Evolutionary conservation across 2,329 filamentous ascomycete genomes (phyloP).

Genomic region (Exophiala sp.): DNA sequence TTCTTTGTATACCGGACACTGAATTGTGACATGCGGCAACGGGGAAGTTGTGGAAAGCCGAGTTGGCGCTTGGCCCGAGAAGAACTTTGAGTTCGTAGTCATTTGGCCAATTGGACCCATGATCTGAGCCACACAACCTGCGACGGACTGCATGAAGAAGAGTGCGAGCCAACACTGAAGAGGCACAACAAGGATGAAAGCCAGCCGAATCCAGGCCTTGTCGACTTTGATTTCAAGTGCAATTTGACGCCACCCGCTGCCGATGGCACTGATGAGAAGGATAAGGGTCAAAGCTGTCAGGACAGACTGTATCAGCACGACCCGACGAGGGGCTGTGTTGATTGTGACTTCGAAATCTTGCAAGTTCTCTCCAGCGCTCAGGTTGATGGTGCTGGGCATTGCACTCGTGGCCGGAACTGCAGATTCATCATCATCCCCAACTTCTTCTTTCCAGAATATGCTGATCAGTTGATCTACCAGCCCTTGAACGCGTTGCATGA

Average conservation of each 20-base stretch:
- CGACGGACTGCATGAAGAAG: slow-evolving; percentile 46
- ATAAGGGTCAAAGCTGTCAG: slow-evolving; percentile 50
- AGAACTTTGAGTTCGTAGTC: slow-evolving; percentile 43
- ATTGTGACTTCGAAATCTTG: slow-evolving; percentile 36
- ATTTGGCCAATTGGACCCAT: slow-evolving; percentile 43
- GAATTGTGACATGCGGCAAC: slow-evolving; percentile 59
- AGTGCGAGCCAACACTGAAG: slow-evolving; percentile 54
- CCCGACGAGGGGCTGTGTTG: slow-evolving; percentile 43
- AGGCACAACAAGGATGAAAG: slow-evolving; percentile 48
- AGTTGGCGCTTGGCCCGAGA: slow-evolving; percentile 39
- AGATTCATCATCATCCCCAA: slow-evolving; percentile 40
- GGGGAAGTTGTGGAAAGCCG: slow-evolving; percentile 32
- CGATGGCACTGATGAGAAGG: slow-evolving; percentile 50
- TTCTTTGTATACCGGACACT: slow-evolving; percentile 86
- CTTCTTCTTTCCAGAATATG: slow-evolving; percentile 32
- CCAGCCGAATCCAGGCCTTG: slow-evolving; percentile 48
- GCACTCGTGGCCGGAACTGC: slow-evolving; percentile 9
- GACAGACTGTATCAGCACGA: slow-evolving; percentile 51
- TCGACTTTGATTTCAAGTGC: slow-evolving; percentile 53
- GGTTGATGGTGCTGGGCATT: slow-evolving; percentile 17
- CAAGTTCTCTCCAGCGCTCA: slow-evolving; percentile 5
- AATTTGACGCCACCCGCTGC: slow-evolving; percentile 51
- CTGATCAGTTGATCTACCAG: slow-evolving; percentile 45
- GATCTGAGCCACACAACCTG: slow-evolving; percentile 39
- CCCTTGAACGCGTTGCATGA: slow-evolving; percentile 48